Evolutionary conservation across 495 filamentous ascomycete genomes (phyloP).

Genomic region (Xylaria castorea): DNA sequence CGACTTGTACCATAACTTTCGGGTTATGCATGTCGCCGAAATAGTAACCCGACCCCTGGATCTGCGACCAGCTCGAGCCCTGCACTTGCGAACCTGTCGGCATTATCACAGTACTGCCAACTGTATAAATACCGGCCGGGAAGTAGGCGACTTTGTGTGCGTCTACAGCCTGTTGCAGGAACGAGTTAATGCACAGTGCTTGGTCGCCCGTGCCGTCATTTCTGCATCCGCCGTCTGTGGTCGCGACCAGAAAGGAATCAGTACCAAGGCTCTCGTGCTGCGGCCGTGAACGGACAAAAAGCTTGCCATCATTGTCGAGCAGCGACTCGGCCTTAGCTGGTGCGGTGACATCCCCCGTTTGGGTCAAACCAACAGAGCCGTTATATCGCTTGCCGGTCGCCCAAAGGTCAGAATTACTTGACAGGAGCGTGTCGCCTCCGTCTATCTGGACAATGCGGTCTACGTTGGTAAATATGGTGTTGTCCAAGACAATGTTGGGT

Average conservation of each 20-base stretch:
- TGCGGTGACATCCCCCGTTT: constrained; percentile 49
- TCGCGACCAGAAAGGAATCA: constrained; percentile 24
- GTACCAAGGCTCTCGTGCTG: constrained; percentile 60
- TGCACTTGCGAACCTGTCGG: constrained; percentile 51
- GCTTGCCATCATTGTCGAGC: constrained; percentile 39
- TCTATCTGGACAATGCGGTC: constrained; percentile 50
- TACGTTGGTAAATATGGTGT: constrained; percentile 54
- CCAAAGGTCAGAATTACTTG: constrained; percentile 62
- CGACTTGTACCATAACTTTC: constrained; percentile 55
- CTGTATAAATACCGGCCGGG: constrained; percentile 42
- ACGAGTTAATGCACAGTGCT: constrained; percentile 17
- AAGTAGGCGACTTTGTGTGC: constrained; percentile 35
- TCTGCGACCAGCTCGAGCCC: constrained; percentile 41
- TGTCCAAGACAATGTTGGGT: constrained; percentile 33
- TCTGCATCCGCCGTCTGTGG: neutral
- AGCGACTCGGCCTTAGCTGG: constrained; percentile 56
- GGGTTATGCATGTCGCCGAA: constrained; percentile 55
- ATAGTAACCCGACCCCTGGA: constrained; percentile 27
- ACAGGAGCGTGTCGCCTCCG: constrained; percentile 53
- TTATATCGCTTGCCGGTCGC: constrained; percentile 68
- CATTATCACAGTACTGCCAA: constrained; percentile 48
- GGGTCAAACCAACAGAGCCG: constrained; percentile 36
- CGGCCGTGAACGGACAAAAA: constrained; percentile 66
- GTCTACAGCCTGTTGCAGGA: constrained; percentile 19
- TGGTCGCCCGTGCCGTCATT: constrained; percentile 27